Base-by-base conservation (phyloP, 208 protist species). In the Trypanosoma brucei region DNA sequence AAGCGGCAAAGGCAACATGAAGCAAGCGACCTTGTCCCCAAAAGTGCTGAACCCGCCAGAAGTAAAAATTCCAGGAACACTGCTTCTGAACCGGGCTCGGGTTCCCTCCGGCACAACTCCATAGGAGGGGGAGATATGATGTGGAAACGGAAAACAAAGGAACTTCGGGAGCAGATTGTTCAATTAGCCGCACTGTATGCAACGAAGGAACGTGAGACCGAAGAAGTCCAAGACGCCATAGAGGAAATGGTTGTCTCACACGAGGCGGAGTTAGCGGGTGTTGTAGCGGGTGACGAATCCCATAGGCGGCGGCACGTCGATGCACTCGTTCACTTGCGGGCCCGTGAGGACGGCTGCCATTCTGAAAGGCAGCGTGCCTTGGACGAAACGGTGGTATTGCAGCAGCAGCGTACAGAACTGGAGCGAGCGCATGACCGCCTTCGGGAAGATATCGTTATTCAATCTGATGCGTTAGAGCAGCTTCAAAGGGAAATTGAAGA, bases 361-460 rank as follows among this genome's bases (percentile, higher is more conserved):
- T 62, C 60, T 5, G 56, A 70, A 45, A 80, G 73, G 62, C 71
- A 78, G 58, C 65, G 60, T 3, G 70, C 75, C 4, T 58, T 82
- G 35, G 76, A 78, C 8, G 59, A 70, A 46, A 64, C 75, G 3
- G 63, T 59, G 38, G 37, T 6, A 6, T 72, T 89, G 3, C 35
- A 62, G 22, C 50, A 65, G 9, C 61, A 51, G 0, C 70, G 74
- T 30, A 31, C 39, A 0, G 38, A 71, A 42, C 38, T 91, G 11
- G 55, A 65, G 9, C 52, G 55, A 38, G 58, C 55, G 34, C 62
- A 76, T 22, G 78, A 88, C n/a, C 38, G 31, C 7, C 55, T 78
- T 33, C 71, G 83, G 67, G 82, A 88, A 69, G 66, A 77, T 36
- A 81, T 87, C 57, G 70, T 88, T n/a, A 71, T 91, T 14, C 70